Base-by-base conservation (phyloP, 768 basidiomycete species). In the Tubosaeta brunneosetosa region DNA sequence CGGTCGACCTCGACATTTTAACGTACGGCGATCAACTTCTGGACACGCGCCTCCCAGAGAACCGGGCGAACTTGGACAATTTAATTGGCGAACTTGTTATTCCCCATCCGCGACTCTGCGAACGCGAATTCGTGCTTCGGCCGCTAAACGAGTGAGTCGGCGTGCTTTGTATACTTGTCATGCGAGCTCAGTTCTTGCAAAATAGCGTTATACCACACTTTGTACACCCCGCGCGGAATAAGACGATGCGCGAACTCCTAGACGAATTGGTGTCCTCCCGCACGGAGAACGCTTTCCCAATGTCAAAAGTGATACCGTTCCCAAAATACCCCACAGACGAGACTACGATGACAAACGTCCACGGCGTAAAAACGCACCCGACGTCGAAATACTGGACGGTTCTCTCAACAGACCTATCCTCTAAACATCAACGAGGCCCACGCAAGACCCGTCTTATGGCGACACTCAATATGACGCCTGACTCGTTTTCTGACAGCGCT, bases 401-500 rank as follows among this genome's bases (percentile, higher is more conserved):
- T 40, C 66, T 47, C 44, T 72, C 56, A 40, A 61, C 27, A 46
- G 52, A 55, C 29, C 29, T 9, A 6, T 49, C 51, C 7, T 17
- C 34, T 5, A 61, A 62, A 19, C 53, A 31, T 16, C 29, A 54
- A 19, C 33, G 16, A 7, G 58, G 57, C 0, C 58, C 57, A 4
- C 63, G 56, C 25, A 78, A 75, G 60, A 87, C 90, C 1, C 78
- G 81, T 51, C 65, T 97, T 52, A 97, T 98, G 95, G 87, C 87
- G 0, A 97, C 91, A 1, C 78, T 99, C 51, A 97, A 98, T 65
- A 79, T 80, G 6, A 97, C 95, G 0, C 94, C 95, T 3, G 95
- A 99, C 70, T 97, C 94, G 0, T 97, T 97, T 71, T 97, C 94
- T 0, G 94, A 97, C 56, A 93, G 93, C 10, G 77, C 83, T 1